Conservation (phyloP, 495 filamentous ascomycete species). For the Aspergillus carlsbadensis region DNA sequence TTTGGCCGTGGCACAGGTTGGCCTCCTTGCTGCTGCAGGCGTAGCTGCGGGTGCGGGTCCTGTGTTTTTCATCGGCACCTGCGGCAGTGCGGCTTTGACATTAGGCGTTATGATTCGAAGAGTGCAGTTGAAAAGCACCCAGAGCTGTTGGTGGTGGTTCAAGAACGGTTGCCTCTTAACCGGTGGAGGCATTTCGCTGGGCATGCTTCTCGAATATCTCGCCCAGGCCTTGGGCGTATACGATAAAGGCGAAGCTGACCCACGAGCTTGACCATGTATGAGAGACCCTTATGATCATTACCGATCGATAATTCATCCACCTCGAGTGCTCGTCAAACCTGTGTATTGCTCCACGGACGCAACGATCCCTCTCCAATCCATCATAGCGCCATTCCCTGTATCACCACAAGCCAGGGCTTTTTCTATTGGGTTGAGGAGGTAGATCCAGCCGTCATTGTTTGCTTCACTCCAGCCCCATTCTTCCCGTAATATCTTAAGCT, state of each 20-base stretch:
- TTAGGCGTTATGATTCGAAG: conserved; percentile 85
- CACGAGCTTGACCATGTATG: not conserved
- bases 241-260: conserved; percentile 11
- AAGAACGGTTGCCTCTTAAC: conserved; percentile 68
- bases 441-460: conserved; percentile 66
- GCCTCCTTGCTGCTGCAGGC: conserved; percentile 77
- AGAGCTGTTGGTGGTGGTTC: conserved; percentile 98
- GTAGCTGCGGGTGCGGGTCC: conserved; percentile 73
- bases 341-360: conserved; percentile 48
- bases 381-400: conserved; percentile 73
- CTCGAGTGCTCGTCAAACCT: not conserved
- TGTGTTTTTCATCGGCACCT: conserved; percentile 79
- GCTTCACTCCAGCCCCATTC: conserved; percentile 60
- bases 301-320: not conserved
- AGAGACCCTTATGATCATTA: too few relatives aligned
- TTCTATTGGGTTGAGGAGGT: conserved; percentile 65
- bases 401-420: conserved; percentile 85
- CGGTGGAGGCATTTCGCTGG: conserved; percentile 64
- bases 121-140: conserved; percentile 79
- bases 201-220: conserved; percentile 63
- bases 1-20: conserved; percentile 72
- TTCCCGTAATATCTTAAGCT: conserved; percentile 65
- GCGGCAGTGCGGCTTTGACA: conserved; percentile 74
- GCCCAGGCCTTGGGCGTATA: conserved; percentile 35
- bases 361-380: conserved; percentile 72